Base-by-base conservation (phyloP, 2,329 filamentous ascomycete genomes). In the Scedosporium minutisporum region DNA sequence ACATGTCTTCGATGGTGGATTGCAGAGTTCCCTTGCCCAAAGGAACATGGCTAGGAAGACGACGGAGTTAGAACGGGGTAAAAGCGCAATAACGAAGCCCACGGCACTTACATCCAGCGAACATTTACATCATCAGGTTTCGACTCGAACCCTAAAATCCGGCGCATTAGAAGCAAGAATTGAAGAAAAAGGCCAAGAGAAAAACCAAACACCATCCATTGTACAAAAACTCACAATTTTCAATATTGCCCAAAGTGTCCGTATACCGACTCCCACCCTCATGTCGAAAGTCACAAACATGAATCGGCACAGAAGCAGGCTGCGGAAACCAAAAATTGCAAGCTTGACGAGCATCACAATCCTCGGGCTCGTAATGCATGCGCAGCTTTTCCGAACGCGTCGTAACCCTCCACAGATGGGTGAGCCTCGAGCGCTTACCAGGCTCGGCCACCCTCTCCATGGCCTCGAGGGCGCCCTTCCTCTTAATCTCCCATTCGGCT, bases 1-100 rank as follows among this genome's bases (percentile, higher is more conserved):
- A 62, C 21, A 62, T 62, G 53, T 62, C 60, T 27, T 62, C 60
- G 51, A 62, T 58, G 53, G 60, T 62, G 12, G 60, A 62, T 41
- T 62, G 60, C 6, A 62, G 21, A 29, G 57, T 25, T 18, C 60
- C 60, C 16, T 57, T 58, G 33, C 60, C 60, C 18, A 57, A 16
- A 51, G 51, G 38, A 23, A 62, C 53, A 16, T 62, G 60, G 9
- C 60, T 61, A n/a, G 44, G 14, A n/a, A 38, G 51, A 33, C 41
- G 12, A 61, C 21, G n/a, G 6, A 33, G 21, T 16, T n/a, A 29
- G 38, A 44, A 42, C 29, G 27, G 18, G 12, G 21, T n/a, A 38
- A 18, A 27, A 6, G 12, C 14, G 58, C n/a, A 16, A 9, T 16
- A 18, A 42, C 18, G 12, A 14, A 44, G 59, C 21, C 9, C 21